Evolutionary conservation across 106 monocot species (phyloP).

Genomic region (Dioscorea dumetorum): DNA sequence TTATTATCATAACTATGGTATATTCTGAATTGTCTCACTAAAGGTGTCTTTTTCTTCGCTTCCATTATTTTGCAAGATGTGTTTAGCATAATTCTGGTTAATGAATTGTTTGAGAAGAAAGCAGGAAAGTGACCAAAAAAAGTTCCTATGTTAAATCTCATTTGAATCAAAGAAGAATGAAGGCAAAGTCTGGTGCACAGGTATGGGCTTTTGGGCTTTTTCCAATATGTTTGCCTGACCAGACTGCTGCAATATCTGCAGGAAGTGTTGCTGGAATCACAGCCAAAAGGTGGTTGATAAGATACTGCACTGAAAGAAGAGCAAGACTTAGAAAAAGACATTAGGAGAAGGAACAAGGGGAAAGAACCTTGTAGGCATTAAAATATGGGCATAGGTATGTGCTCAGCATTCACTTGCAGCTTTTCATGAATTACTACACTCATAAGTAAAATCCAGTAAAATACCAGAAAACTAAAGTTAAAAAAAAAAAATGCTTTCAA

Average conservation of each 20-base stretch:
- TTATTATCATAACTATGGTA: neutral
- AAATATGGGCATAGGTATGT: neutral
- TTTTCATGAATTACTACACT: no score
- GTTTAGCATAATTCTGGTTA: neutral
- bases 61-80: neutral
- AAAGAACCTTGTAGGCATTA: neutral
- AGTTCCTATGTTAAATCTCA: neutral
- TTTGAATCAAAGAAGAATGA: slow-evolving; percentile 2
- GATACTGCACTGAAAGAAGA: neutral
- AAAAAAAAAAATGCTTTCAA: no score
- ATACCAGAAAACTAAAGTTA: no score
- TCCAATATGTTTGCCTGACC: slow-evolving; percentile 3
- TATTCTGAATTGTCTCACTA: neutral
- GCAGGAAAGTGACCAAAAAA: neutral
- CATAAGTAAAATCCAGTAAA: no score
- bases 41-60: neutral
- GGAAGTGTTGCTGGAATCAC: slow-evolving; percentile 14
- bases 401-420: no score
- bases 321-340: no score
- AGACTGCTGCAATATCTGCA: neutral
- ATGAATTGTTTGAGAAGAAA: neutral
- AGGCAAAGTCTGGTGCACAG: slow-evolving; percentile 9
- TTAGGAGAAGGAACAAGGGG: neutral
- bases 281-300: slow-evolving; percentile 5
- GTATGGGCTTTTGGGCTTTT: slow-evolving; percentile 16